Percentiles rank a stretch among this genome's conserved stretches.
Conservation (phyloP, 2,329 filamentous ascomycete genomes). For the Venturia aucupariae region DNA sequence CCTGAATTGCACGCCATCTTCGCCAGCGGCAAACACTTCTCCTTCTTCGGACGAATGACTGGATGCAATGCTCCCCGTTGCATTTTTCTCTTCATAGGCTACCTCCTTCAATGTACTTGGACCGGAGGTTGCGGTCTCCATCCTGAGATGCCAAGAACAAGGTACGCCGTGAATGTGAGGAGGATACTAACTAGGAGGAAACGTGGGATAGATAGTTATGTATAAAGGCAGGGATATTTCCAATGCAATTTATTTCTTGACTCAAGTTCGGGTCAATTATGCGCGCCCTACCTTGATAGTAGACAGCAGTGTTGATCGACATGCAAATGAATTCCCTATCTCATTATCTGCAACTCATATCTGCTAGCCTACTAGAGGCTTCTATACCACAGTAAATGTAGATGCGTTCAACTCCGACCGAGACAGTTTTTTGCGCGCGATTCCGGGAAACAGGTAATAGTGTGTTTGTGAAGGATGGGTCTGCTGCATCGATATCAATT, state of each 20-base stretch:
- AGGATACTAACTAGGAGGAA: too few species aligned
- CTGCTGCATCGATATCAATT: too few species aligned
- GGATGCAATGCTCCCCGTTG: not conserved
- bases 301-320: too few species aligned
- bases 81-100: not conserved
- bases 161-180: too few species aligned
- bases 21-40: not conserved
- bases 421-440: not conserved
- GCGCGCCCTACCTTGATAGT: too few species aligned
- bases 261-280: too few species aligned
- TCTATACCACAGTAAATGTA: not conserved
- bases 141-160: not conserved
- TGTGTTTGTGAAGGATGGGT: not conserved
- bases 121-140: not conserved
- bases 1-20: not conserved
- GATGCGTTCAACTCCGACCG: not conserved
- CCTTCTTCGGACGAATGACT: not conserved
- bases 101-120: not conserved
- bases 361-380: not conserved
- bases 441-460: not conserved
- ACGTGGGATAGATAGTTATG: not conserved
- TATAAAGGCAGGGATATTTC: not conserved
- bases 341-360: too few species aligned
- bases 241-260: not conserved
- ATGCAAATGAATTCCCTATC: too few species aligned